Base-by-base conservation (phyloP, 2,329 filamentous ascomycete genomes). In the Xylaria sp. region DNA sequence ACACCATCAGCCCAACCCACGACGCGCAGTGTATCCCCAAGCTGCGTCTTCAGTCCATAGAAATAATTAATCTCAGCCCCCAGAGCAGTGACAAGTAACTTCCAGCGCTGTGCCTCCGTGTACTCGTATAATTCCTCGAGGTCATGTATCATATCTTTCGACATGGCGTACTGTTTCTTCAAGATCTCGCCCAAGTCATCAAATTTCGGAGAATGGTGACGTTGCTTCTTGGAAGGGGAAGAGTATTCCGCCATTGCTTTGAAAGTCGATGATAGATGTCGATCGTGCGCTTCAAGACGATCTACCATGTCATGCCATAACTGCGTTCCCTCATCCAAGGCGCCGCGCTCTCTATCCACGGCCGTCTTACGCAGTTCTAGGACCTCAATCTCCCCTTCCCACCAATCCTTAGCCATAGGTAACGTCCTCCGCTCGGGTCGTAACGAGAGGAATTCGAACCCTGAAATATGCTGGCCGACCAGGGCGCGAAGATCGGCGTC, bases 51-150 rank as follows among this genome's bases (percentile, higher is more conserved):
- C 1, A 87, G 88, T 69, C 89, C 84, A 33, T 78, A 78, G 63
- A 91, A 88, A 2, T 89, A 88, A 61, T 89, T 87, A 1, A 91
- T 72, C 73, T 92, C 91, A 0, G 91, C 91, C 0, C 90, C 89
- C 35, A 94, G 87, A 11, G 90, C 90, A 54, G 87, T 91, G 4
- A 93, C 87, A 17, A 94, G 80, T 15, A 94, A 77, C 60, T 89
- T 93, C 91, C 91, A 94, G 15, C 83, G 82, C 60, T 84, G 84
- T 1, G 80, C 77, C 63, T 90, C 85, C 0, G 88, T 88, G 2
- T 82, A 72, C 1, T 80, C 77, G 25, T 88, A 70, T 19, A 83
- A 81, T 15, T 80, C 76, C 56, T 87, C 82, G 3, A 94, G 76
- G 2, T 83, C 81, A 0, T 71, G 68, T 12, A 89, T 47, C 82